Evolutionary conservation across 2,329 filamentous ascomycete genomes (phyloP), one percentile per base, ranked within the genome.

Genomic region (Xylariaceae sp.): DNA sequence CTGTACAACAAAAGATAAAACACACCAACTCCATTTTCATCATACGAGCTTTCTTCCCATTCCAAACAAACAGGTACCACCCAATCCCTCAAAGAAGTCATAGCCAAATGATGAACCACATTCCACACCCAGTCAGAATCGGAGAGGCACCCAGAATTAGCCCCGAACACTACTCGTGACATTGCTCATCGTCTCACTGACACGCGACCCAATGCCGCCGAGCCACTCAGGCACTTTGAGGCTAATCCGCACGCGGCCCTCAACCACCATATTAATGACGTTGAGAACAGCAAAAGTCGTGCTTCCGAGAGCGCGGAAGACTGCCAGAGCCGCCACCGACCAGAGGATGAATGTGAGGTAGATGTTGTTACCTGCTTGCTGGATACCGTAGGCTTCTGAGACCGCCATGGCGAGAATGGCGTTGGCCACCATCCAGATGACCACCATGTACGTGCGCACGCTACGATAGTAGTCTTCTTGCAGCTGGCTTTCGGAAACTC

Each of bases 381-480:
- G 79, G 49, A 77, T 75, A 37, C 80, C 80, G 68, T 96, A 98
- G 3, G 87, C 82, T 69, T 98, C 93, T 5, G 80, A 86, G 12
- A 97, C 85, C 2, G 86, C 81, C 93, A 98, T 98, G 63, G 88
- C 92, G 29, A 98, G 82, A 48, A 95, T 82, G 3, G 86, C 89
- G 65, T 98, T 98, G 58, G 83, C 82, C 27, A 94, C 78, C 79
- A 98, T 89, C 93, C 93, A 98, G 37, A 84, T 78, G 35, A 95
- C 83, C 11, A 98, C 93, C 84, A 98, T 94, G 81, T 98, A 98
- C 1, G 93, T 98, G 44, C 93, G 83, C 42, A 98, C 93, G 33
- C 86, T 88, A 66, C 91, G 88, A 77, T 98, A 98, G 77, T 98
- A 98, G 69, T 98, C 93, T 67, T 98, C 93, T 67, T 98, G 93